A percentile compares a stretch with the other conserved stretches of the same genome.
These are phyloP conservation scores for Solanum raphanifolium DNA, from an alignment of 257 asterid species.

Conservation along the genomic window DNA sequence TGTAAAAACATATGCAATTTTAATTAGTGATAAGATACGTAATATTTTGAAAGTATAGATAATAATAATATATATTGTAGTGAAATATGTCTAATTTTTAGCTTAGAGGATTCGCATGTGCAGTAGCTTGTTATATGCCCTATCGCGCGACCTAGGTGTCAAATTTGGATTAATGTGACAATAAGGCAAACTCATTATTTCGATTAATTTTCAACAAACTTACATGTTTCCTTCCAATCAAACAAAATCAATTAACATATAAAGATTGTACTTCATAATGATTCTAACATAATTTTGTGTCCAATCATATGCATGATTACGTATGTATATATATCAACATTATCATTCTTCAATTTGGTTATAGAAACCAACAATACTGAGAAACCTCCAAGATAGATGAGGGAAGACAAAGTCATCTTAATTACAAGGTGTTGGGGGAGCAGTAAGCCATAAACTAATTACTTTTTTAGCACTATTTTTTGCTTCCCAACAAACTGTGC, in stretches of 20 bases:
- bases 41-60: too few species aligned
- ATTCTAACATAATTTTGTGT: neutral
- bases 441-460: neutral
- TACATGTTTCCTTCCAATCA: neutral
- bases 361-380: neutral
- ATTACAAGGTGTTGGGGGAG: neutral
- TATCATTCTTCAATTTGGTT: neutral
- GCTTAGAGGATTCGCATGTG: too few species aligned
- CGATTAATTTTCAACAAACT: neutral
- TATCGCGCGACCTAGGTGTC: neutral
- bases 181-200: neutral
- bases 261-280: neutral
- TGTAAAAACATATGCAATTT: too few species aligned
- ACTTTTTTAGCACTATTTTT: neutral
- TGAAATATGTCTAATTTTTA: neutral
- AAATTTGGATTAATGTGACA: neutral
- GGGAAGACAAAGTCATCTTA: neutral
- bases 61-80: neutral
- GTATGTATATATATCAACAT: neutral
- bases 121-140: too few species aligned
- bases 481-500: slow-evolving; percentile 8
- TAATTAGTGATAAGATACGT: neutral
- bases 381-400: neutral
- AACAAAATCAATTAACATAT: neutral
- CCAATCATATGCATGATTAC: neutral